Base-by-base conservation (phyloP, 345 rosid species). In the Toxicodendron radicans region DNA sequence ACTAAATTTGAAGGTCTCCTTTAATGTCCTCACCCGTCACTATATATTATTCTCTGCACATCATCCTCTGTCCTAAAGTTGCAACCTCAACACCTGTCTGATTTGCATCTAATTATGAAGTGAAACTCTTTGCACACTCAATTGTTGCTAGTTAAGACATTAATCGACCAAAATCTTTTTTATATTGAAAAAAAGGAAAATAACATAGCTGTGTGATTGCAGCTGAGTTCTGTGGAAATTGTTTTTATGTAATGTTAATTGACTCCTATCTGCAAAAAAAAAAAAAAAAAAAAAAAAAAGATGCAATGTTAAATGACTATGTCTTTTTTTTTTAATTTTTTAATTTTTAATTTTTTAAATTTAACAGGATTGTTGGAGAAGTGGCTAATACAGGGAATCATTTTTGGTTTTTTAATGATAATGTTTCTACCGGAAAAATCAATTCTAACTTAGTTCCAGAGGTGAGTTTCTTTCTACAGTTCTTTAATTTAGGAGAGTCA, bases 291-390 rank as follows among this genome's bases (percentile, higher is more conserved):
- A 5, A 38, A 38, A 38, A 5, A 32, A 61, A 7, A 7, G 4
- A n/a, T 1, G 5, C 38, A 7, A 56, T 41, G 18, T 27, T 58
- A 10, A 46, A 46, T 71, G 11, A 71, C 3, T 14, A 18, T 14
- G 38, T 35, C 2, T 57, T 57, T 41, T 61, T 43, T 53, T 63
- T 1, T 38, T n/a, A n/a, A n/a, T n/a, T n/a, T n/a, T n/a, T n/a
- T n/a, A n/a, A n/a, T n/a, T n/a, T n/a, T n/a, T n/a, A n/a, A n/a
- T 45, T 27, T 27, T 27, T 27, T 27, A 27, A 27, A 51, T 61
- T 60, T 68, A 23, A 68, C 80, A 90, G 94, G 84, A 75, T 80
- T 64, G 82, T 88, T 5, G 94, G 92, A 7, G 13, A 63, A 82
- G 90, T 84, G 57, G 94, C 92, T 14, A 33, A 32, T 27, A 54